Evolutionary conservation across 2,329 filamentous ascomycete species (phyloP).

Genomic region (Bipolaris gigantea): DNA sequence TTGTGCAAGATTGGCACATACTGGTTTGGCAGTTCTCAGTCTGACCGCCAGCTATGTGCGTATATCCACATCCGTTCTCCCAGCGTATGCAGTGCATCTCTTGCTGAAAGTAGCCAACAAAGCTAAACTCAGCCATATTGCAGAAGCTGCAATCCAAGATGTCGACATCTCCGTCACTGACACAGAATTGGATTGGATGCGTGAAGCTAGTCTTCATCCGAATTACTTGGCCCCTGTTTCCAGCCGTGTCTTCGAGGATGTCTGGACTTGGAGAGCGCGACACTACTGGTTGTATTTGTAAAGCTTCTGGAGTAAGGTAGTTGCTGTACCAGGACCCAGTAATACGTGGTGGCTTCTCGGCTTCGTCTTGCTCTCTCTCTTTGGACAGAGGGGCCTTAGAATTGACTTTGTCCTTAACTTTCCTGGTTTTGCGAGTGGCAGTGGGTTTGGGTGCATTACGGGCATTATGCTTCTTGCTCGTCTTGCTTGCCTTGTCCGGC

Average conservation of each 20-base stretch:
- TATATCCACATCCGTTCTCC: slow-evolving; percentile 40
- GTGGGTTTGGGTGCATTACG: too few species aligned
- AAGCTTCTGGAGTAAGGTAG: slow-evolving; percentile 21
- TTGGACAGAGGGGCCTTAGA: too few species aligned
- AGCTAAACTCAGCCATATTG: slow-evolving; percentile 43
- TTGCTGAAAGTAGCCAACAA: slow-evolving; percentile 44
- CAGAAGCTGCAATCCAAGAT: slow-evolving; percentile 48
- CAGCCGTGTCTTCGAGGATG: slow-evolving; percentile 32
- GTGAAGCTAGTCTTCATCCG: slow-evolving; percentile 46
- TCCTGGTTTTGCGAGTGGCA: too few species aligned
- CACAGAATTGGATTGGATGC: slow-evolving; percentile 46
- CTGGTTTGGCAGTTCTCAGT: slow-evolving; percentile 24
- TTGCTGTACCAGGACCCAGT: neutral
- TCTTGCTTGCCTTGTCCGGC: too few species aligned
- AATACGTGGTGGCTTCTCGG: neutral
- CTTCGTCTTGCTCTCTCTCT: slow-evolving; percentile 4
- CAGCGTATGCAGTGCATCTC: slow-evolving; percentile 43
- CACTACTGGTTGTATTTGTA: neutral
- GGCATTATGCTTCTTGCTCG: too few species aligned
- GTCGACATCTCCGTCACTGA: neutral
- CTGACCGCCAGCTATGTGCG: slow-evolving; percentile 47
- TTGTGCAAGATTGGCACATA: slow-evolving; percentile 33
- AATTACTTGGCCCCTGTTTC: slow-evolving; percentile 28
- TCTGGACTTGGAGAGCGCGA: slow-evolving; percentile 27
- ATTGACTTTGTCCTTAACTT: too few species aligned